Evolutionary conservation across 495 filamentous ascomycete species (phyloP).

Genomic region (Lophium mytilinum): DNA sequence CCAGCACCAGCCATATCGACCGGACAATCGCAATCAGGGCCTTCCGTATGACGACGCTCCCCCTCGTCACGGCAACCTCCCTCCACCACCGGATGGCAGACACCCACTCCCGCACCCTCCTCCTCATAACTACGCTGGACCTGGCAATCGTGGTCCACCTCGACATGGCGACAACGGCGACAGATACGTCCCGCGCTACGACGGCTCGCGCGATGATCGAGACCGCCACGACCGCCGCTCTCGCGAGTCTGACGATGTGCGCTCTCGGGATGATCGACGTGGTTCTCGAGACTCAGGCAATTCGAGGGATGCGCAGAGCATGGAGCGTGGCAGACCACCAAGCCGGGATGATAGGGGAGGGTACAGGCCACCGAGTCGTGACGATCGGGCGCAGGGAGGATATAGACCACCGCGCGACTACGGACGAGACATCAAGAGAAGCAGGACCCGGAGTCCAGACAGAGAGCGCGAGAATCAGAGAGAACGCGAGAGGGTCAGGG

Average conservation of each 20-base stretch:
- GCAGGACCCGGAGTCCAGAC: constrained; percentile 17
- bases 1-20: constrained; percentile 16
- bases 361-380: constrained; percentile 4
- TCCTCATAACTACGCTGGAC: constrained; percentile 5
- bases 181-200: constrained; percentile 31
- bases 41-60: not conserved
- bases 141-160: constrained; percentile 4
- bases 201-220: not conserved
- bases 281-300: constrained; percentile 22
- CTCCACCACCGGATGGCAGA: constrained; percentile 20
- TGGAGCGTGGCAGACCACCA: constrained; percentile 1
- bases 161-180: constrained; percentile 8
- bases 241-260: constrained; percentile 18
- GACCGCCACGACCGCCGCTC: constrained; percentile 11
- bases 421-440: constrained; percentile 15
- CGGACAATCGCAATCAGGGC: not conserved
- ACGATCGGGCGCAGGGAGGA: constrained; percentile 11
- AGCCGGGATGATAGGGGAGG: constrained; percentile 9
- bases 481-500: constrained; percentile 14
- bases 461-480: constrained; percentile 4
- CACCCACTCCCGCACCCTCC: constrained; percentile 25
- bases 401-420: constrained; percentile 6
- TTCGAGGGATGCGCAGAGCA: constrained; percentile 14
- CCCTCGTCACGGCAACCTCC: constrained; percentile 10
- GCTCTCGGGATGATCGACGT: constrained; percentile 18